Evolutionary conservation across 257 asterid genomes (phyloP), one percentile per base, ranked within the genome.

Genomic region (Leptodermis oblonga): DNA sequence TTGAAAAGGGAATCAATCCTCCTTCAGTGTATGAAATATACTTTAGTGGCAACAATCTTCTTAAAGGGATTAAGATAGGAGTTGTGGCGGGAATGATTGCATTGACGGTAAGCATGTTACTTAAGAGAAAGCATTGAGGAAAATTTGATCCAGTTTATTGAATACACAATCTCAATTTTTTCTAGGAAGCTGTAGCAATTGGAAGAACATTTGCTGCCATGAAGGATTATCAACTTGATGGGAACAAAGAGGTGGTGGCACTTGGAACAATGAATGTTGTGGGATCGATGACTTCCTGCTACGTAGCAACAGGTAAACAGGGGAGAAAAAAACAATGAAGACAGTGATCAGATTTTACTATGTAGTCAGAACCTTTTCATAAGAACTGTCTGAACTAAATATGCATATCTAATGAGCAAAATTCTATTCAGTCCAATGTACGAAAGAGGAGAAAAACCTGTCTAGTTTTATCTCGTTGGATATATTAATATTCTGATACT

Each of bases 271-370:
- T 93, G 97, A 93, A 93, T 53, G 79, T 93, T 39, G 88, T 89
- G 23, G 98, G 98, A 33, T 93, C 98, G 4, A 81, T 93, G 96
- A 90, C 97, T 17, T 93, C 98, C 34, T 93, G 98, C 82, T 93
- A 90, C 59, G 96, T 93, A 13, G 84, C 98, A 23, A 93, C 98
- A 77, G 98, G 98, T 92, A 68, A 71, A 23, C 33, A 31, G 36
- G 25, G 28, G 15, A 28, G 7, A 22, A 13, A 43, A 43, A 43
- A 43, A 22, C 28, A 37, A 26, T 20, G 4, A 56, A 49, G 1
- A 31, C 33, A 13, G 7, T 31, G 43, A 31, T 43, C 46, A 28
- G 25, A 15, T 58, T 53, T 55, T 4, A 10, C n/a, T n/a, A n/a
- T n/a, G n/a, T n/a, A n/a, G n/a, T n/a, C 18, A n/a, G 61, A 49